A percentile compares a stretch with the other conserved stretches of the same genome.
Evolutionary conservation across 495 filamentous ascomycete genomes (phyloP).

Genomic region (Pseudoneurospora amorphoporcata): DNA sequence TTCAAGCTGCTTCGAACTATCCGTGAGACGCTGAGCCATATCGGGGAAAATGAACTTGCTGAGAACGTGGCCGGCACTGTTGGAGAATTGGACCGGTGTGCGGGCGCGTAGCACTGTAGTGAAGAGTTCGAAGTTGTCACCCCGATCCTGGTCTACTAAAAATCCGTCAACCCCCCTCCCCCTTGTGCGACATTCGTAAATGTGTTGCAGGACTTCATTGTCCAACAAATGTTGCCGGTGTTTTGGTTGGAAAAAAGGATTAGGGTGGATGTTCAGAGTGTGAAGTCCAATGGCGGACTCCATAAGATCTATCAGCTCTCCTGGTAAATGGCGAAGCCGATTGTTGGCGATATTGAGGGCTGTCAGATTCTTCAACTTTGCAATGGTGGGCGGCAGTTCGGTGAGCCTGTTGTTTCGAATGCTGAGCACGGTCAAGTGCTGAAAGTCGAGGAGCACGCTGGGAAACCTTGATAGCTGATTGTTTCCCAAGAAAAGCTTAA

Average conservation of each 20-base stretch:
- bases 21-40: background rate
- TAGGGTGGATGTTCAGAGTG: slow-evolving; percentile 33
- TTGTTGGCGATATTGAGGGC: slow-evolving; percentile 66
- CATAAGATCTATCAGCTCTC: slow-evolving; percentile 55
- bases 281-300: slow-evolving; percentile 25
- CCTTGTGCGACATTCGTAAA: background rate
- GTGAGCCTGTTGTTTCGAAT: slow-evolving; percentile 59
- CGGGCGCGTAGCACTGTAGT: slow-evolving; percentile 11
- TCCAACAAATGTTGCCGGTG: background rate
- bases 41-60: slow-evolving; percentile 12
- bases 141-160: background rate
- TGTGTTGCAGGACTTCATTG: background rate
- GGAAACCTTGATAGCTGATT: slow-evolving; percentile 49
- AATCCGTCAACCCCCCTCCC: background rate
- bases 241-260: slow-evolving; percentile 34
- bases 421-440: slow-evolving; percentile 56
- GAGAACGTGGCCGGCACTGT: background rate
- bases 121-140: slow-evolving; percentile 2
- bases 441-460: slow-evolving; percentile 40
- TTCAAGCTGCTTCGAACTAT: background rate
- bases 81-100: slow-evolving; percentile 16
- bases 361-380: slow-evolving; percentile 50
- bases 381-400: slow-evolving; percentile 54
- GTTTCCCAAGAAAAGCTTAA: slow-evolving; percentile 53
- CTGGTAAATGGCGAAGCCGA: slow-evolving; percentile 55